A percentile compares a stretch with the other conserved stretches of the same genome.
Evolutionary conservation across 2,329 filamentous ascomycete species (phyloP).

Genomic region (Talaromyces pinophilus): DNA sequence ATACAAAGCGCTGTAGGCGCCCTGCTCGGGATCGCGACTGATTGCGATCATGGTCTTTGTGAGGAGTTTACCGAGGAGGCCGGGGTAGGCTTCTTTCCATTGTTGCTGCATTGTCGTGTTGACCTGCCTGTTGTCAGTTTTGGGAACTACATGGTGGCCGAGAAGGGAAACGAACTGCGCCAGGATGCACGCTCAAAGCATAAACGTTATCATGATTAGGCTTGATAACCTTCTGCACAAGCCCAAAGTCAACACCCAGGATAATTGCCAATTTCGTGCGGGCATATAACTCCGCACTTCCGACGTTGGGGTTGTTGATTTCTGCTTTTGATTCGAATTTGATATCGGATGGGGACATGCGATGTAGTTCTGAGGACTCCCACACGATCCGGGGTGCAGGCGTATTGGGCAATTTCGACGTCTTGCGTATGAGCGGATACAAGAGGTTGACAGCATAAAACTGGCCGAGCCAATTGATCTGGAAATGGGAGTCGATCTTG

Average conservation of each 20-base stretch:
- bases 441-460: slow-evolving; percentile 48
- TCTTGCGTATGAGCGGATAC: slow-evolving; percentile 48
- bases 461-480: slow-evolving; percentile 49
- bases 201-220: slow-evolving; percentile 46
- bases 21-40: slow-evolving; percentile 45
- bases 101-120: slow-evolving; percentile 51
- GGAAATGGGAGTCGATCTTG: slow-evolving; percentile 45
- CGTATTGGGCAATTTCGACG: slow-evolving; percentile 38
- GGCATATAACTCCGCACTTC: slow-evolving; percentile 42
- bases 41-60: slow-evolving; percentile 38
- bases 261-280: slow-evolving; percentile 49
- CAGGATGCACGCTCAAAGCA: slow-evolving; percentile 47
- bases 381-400: slow-evolving; percentile 46
- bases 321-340: slow-evolving; percentile 46
- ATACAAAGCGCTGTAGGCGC: slow-evolving; percentile 49
- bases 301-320: slow-evolving; percentile 44
- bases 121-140: slow-evolving; percentile 34
- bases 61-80: slow-evolving; percentile 43
- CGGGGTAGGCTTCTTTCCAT: slow-evolving; percentile 51
- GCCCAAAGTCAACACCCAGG: slow-evolving; percentile 46
- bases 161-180: slow-evolving; percentile 33
- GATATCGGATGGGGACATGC: slow-evolving; percentile 38
- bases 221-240: slow-evolving; percentile 46
- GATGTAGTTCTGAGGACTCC: slow-evolving; percentile 47
- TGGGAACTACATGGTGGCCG: background rate